These are phyloP conservation scores for Pugionium dolabratum DNA, from an alignment of 345 rosid species.

Conservation along the genomic window DNA sequence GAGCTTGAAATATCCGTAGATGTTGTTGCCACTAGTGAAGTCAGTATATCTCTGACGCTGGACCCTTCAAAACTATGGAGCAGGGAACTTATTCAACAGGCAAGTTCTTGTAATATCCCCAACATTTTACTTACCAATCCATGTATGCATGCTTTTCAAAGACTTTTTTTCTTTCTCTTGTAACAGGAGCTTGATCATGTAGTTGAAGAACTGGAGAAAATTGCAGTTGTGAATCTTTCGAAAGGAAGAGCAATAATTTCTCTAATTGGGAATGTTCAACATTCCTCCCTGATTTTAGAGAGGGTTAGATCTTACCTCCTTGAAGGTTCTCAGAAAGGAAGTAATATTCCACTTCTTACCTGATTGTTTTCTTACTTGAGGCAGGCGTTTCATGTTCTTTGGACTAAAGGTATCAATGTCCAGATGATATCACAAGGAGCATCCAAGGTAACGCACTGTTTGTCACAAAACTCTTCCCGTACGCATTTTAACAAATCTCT, in stretches of 20 bases:
- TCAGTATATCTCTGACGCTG: conserved; percentile 91
- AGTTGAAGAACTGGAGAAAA: conserved; percentile 95
- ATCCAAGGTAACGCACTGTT: conserved; percentile 65
- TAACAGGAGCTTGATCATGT: conserved; percentile 97
- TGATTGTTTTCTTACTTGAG: conserved; percentile 1
- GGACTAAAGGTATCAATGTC: conserved; percentile 84
- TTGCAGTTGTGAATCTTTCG: conserved; percentile 83
- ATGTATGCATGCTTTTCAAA: neutral
- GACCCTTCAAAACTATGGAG: conserved; percentile 99
- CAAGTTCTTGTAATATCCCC: conserved; percentile 43
- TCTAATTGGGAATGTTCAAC: conserved; percentile 90
- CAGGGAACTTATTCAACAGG: conserved; percentile 98
- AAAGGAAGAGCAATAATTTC: conserved; percentile 93
- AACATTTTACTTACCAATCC: conserved; percentile 14
- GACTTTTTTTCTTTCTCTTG: conserved; percentile 10
- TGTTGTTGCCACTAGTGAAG: conserved; percentile 99
- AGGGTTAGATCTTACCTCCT: conserved; percentile 55
- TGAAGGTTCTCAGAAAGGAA: conserved; percentile 14
- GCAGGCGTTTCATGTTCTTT: conserved; percentile 86
- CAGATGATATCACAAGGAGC: conserved; percentile 99
- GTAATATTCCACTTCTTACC: conserved; percentile 15
- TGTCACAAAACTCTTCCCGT: conserved; percentile 1
- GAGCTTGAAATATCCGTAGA: conserved; percentile 97
- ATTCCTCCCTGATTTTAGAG: conserved; percentile 88
- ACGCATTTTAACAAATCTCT: neutral